Evolutionary conservation across 768 basidiomycete species (phyloP), one percentile per base, ranked within the genome.

Genomic region (Glaciozyma antarctica): DNA sequence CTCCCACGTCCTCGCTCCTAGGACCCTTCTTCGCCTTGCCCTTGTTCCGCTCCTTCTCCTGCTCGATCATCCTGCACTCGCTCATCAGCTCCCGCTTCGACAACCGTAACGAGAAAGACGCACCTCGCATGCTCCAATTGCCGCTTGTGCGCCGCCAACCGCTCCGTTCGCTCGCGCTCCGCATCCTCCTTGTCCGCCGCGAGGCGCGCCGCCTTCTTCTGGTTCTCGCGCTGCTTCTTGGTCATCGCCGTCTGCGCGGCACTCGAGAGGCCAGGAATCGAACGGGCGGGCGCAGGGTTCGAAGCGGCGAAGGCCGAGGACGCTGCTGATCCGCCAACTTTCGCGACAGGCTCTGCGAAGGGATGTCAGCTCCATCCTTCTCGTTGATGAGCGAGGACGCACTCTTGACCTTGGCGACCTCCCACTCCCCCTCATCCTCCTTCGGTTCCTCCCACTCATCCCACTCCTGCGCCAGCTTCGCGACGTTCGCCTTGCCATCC

Each of bases 151-250:
- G 58, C 58, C 28, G 32, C 44, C 54, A 69, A 49, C 3, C 67
- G 22, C 19, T 54, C 58, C 53, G 62, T 58, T 41, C 64, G 67
- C 30, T 69, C 64, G 12, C 28, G n/a, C 12, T 69, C 58, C 48
- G 62, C 17, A 30, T 48, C 58, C 17, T 48, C 52, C 53, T 65
- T 65, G 21, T 32, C 24, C 15, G 61, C 61, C 26, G 60, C 54
- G 43, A 56, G 58, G 58, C 65, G 65, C 5, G 52, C 58, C 61
- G 65, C 65, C 47, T 62, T 65, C 12, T 47, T 47, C n/a, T 60
- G 60, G 58, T 69, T 69, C 60, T 68, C 67, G 60, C 63, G 62
- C 60, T 68, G 67, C 64, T 69, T 69, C 61, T 65, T 65, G 3
- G 67, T 65, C 9, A 60, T 47, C 5, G 67, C 19, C 3, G 55